A percentile compares a stretch with the other conserved stretches of the same genome.
These are phyloP conservation scores for Pinus taeda DNA, from an alignment of 75 land plant genomes.

Conservation along the genomic window DNA sequence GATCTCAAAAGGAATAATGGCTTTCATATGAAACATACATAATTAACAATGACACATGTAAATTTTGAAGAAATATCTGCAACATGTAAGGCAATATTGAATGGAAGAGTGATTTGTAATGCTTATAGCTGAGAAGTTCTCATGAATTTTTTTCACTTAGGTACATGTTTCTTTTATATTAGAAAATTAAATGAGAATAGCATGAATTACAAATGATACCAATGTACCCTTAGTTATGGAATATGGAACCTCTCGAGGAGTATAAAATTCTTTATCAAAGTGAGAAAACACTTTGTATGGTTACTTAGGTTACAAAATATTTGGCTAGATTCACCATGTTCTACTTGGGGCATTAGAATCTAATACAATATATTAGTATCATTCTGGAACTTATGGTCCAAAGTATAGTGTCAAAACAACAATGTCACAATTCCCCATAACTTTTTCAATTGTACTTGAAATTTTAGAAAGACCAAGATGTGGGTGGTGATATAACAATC, in stretches of 20 bases:
- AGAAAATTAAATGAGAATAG: slow-evolving; percentile 26
- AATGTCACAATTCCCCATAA: slow-evolving; percentile 28
- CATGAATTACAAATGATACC: slow-evolving; percentile 29
- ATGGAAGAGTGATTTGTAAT: no score
- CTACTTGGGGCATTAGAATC: slow-evolving; percentile 27
- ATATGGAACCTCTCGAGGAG: slow-evolving; percentile 33
- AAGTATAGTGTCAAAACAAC: slow-evolving; percentile 37
- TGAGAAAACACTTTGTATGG: slow-evolving; percentile 21
- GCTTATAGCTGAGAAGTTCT: no score
- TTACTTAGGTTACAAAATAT: slow-evolving; percentile 26
- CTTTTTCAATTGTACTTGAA: slow-evolving; percentile 23
- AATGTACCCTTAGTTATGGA: slow-evolving; percentile 12
- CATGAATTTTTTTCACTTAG: no score
- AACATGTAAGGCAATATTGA: no score
- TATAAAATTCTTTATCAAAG: slow-evolving; percentile 15
- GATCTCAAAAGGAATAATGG: no score
- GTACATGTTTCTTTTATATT: slow-evolving; percentile 30
- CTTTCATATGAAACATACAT: no score
- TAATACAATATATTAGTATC: slow-evolving; percentile 32
- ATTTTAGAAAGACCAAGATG: no score
- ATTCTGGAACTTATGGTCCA: slow-evolving; percentile 25
- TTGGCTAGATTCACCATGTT: slow-evolving; percentile 31
- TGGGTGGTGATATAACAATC: no score
- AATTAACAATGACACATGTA: no score
- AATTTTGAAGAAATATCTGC: no score